Evolutionary conservation across 768 basidiomycete species (phyloP).

Genomic region (Lactarius sp.): DNA sequence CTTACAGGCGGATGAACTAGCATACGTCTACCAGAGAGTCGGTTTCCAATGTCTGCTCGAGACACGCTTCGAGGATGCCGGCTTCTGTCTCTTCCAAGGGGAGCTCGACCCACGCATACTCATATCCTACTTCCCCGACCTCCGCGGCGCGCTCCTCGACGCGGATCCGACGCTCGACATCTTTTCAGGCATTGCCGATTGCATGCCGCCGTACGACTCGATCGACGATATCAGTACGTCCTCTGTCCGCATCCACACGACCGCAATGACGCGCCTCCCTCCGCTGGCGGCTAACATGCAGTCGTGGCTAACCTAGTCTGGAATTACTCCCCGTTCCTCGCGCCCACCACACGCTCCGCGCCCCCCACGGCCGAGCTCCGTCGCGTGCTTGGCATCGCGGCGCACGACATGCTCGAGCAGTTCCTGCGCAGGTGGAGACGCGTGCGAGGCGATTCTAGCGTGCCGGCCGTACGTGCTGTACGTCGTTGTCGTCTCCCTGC

Average conservation of each 20-base stretch:
- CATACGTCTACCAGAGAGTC: conserved; percentile 75
- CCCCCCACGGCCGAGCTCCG: conserved; percentile 67
- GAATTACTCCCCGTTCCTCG: conserved; percentile 86
- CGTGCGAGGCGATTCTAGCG: conserved; percentile 38
- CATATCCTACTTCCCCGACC: conserved; percentile 71
- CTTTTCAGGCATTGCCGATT: conserved; percentile 69
- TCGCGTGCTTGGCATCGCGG: conserved; percentile 56
- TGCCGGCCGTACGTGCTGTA: conserved; percentile 26
- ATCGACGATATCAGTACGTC: conserved; percentile 86
- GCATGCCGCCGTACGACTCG: conserved; percentile 61
- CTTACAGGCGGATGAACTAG: conserved; percentile 57
- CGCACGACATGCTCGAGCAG: conserved; percentile 68
- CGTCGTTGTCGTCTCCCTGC: neutral
- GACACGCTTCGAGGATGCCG: conserved; percentile 81
- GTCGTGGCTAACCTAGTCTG: conserved; percentile 86
- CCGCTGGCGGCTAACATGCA: conserved; percentile 65
- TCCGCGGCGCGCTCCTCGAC: conserved; percentile 61
- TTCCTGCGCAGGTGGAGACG: conserved; percentile 61
- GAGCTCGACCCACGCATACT: conserved; percentile 81
- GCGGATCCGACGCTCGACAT: conserved; percentile 56
- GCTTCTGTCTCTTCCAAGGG: conserved; percentile 69
- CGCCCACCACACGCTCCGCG: conserved; percentile 60
- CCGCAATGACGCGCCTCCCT: conserved; percentile 32
- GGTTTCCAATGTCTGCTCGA: conserved; percentile 75
- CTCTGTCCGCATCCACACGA: conserved; percentile 27